Percentiles rank a stretch among this genome's conserved stretches.
Evolutionary conservation across 2,329 filamentous ascomycete species (phyloP).

Genomic region (Paraphaeosphaeria minitans): DNA sequence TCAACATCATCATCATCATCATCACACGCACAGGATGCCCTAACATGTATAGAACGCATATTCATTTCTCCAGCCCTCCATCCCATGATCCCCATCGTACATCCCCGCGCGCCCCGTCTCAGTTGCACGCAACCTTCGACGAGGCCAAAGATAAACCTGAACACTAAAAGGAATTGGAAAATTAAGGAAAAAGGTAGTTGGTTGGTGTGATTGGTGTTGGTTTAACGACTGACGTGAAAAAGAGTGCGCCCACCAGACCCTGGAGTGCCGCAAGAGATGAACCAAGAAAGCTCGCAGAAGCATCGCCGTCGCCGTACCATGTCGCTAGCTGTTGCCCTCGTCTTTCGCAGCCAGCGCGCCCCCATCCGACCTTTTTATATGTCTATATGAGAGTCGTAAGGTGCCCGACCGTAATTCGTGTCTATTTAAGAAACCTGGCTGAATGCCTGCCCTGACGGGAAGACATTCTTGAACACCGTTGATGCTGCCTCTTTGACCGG

Average conservation of each 20-base stretch:
- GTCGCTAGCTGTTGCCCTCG: conserved; percentile 3
- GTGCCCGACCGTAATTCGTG: conserved; percentile 11
- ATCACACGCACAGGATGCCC: background rate
- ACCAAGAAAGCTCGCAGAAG: conserved; percentile 1
- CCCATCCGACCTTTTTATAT: conserved; percentile 9
- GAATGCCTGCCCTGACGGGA: conserved; percentile 10
- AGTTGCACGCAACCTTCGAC: conserved; percentile 1
- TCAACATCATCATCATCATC: too few species aligned
- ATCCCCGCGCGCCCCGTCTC: background rate
- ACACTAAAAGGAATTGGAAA: conserved; percentile 2
- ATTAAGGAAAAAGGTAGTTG: background rate
- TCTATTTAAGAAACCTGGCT: conserved; percentile 11
- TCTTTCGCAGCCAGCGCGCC: background rate
- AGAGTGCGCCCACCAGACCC: background rate
- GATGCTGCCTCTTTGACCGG: conserved; percentile 23
- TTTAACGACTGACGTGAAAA: conserved; percentile 13
- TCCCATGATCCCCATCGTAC: background rate
- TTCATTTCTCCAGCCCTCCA: background rate
- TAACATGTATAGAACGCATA: conserved; percentile 5
- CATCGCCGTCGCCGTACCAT: conserved; percentile 4
- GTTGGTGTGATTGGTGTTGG: background rate
- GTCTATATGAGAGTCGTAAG: conserved; percentile 15
- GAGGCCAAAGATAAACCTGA: background rate
- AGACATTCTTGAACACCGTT: conserved; percentile 13
- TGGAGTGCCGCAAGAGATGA: conserved; percentile 6